phyloP scores from a whole-genome alignment of 1,139 yeast species.

The Yamadazyma siamensis region DNA sequence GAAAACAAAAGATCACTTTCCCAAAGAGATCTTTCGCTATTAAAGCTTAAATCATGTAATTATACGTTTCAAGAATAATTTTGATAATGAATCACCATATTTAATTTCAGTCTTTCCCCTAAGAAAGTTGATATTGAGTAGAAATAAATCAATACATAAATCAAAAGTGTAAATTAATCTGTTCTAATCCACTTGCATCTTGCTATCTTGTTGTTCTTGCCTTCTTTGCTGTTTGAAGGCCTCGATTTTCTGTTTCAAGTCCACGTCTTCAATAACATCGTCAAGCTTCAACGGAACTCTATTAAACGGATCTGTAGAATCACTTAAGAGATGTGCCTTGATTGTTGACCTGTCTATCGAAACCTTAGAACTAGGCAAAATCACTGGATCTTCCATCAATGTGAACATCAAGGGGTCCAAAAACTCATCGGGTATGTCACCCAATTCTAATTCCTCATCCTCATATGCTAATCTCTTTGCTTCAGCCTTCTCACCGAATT shows the following conservation, averaged over 20 bases:
- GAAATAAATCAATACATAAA: constrained; percentile 2
- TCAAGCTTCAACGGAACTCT: constrained; percentile 86
- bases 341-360: constrained; percentile 88
- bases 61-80: constrained; percentile 7
- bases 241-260: constrained; percentile 58
- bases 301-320: constrained; percentile 95
- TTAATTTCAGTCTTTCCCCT: constrained; percentile 6
- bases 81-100: constrained; percentile 10
- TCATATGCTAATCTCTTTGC: constrained; percentile 59
- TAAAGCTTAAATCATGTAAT: constrained; percentile 71
- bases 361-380: constrained; percentile 78
- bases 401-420: constrained; percentile 96
- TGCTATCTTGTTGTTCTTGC: too few relatives aligned
- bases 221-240: constrained; percentile 48
- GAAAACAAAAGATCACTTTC: constrained; percentile 92
- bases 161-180: not conserved
- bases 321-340: constrained; percentile 89
- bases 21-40: constrained; percentile 98
- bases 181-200: too few relatives aligned
- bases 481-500: constrained; percentile 66
- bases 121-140: not conserved
- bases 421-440: constrained; percentile 94
- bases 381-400: constrained; percentile 93
- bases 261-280: constrained; percentile 77
- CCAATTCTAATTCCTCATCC: constrained; percentile 81